Conservation (phyloP, 108 stramenopile species). For the Pseudonitzschia multiseries region DNA sequence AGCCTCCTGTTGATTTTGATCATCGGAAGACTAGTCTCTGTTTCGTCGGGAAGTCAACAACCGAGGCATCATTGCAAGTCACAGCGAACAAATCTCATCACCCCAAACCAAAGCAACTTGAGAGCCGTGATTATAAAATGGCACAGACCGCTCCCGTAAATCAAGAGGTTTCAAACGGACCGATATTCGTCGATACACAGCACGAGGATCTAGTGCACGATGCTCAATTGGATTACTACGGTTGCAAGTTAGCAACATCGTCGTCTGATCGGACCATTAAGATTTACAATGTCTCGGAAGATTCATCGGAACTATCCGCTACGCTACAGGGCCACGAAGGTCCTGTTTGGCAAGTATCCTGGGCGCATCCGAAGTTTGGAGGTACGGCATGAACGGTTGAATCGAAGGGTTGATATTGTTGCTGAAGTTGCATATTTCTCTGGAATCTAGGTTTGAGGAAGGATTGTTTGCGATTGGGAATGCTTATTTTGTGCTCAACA, state of each 20-base stretch:
- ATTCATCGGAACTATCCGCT: conserved; percentile 75
- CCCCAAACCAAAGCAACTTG: not conserved
- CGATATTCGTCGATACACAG: conserved; percentile 86
- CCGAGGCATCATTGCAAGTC: not conserved
- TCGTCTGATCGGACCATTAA: conserved; percentile 93
- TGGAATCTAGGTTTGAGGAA: not conserved
- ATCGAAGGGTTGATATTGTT: not conserved
- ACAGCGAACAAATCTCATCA: not conserved
- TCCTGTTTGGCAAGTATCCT: conserved; percentile 93
- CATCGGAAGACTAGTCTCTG: not conserved
- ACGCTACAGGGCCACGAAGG: conserved; percentile 88
- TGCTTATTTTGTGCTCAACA: not conserved
- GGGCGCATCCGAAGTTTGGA: conserved; percentile 96
- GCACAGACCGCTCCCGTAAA: conserved; percentile 4
- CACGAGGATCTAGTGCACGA: conserved; percentile 97
- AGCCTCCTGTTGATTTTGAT: too few relatives aligned
- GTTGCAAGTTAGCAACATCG: conserved; percentile 90
- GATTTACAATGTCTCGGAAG: conserved; percentile 86
- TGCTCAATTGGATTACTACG: conserved; percentile 93
- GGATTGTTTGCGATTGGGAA: not conserved
- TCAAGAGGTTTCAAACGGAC: conserved; percentile 32
- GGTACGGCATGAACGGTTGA: not conserved
- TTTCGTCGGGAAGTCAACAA: not conserved
- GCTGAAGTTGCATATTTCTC: not conserved
- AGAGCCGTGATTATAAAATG: not conserved